Evolutionary conservation across 805 yeast genomes (phyloP).

Genomic region (Kurtzmaniella cleridarum): DNA sequence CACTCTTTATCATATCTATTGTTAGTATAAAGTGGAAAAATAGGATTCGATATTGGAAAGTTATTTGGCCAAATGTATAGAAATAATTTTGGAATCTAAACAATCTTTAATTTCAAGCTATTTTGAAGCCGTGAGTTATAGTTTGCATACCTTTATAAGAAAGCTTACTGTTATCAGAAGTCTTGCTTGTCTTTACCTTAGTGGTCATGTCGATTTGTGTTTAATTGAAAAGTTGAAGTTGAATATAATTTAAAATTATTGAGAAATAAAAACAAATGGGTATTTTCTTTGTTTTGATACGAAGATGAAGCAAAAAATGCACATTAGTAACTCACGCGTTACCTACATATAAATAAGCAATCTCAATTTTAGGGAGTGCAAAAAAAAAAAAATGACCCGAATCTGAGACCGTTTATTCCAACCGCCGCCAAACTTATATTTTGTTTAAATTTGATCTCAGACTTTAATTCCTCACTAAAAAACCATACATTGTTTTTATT

Average conservation of each 20-base stretch:
- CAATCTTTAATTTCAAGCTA: no score
- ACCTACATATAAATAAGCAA: background rate
- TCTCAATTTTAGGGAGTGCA: no score
- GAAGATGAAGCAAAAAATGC: background rate
- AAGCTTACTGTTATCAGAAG: conserved; percentile 22
- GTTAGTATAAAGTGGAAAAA: background rate
- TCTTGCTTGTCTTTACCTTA: conserved; percentile 21
- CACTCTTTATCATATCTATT: conserved; percentile 60
- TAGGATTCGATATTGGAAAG: background rate
- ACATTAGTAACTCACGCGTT: background rate
- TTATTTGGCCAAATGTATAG: conserved; percentile 1
- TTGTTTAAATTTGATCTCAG: no score
- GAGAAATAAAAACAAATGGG: conserved; percentile 8
- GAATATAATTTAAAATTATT: conserved; percentile 4
- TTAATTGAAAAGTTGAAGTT: conserved; percentile 3
- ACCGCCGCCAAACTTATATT: no score
- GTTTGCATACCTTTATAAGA: conserved; percentile 43
- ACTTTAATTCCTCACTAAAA: no score
- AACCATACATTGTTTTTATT: no score
- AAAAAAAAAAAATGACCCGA: background rate
- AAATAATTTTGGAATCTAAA: no score
- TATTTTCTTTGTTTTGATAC: background rate
- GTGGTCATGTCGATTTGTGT: conserved; percentile 25
- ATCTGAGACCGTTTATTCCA: background rate
- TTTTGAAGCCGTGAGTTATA: background rate